Conservation (phyloP, 208 protist genomes). For the Crithidia thermophila region DNA sequence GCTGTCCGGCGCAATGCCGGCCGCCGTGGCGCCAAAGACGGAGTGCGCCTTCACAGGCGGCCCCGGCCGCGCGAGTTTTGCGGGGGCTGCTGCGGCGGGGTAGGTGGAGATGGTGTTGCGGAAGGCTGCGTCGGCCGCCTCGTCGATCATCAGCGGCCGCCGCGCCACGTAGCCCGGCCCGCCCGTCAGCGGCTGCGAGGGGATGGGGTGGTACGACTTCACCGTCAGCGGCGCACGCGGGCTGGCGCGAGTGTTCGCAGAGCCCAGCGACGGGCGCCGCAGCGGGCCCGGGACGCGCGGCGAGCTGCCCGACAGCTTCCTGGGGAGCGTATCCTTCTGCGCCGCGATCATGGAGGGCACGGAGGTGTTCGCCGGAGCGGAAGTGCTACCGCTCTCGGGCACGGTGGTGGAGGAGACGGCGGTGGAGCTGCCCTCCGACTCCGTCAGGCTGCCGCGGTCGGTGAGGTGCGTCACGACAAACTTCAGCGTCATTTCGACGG, state of each 20-base stretch:
- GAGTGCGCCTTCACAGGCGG: neutral
- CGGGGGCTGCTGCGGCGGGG: neutral
- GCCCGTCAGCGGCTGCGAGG: too few species aligned
- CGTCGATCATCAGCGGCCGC: neutral
- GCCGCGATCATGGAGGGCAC: too few species aligned
- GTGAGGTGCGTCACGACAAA: slow-evolving; percentile 18
- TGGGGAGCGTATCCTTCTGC: too few species aligned
- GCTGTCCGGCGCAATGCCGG: neutral
- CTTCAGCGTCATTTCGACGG: slow-evolving; percentile 29
- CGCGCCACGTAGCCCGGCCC: too few species aligned
- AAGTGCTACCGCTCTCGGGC: too few species aligned
- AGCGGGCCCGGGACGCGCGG: neutral
- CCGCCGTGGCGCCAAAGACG: too few species aligned
- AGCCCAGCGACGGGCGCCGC: neutral
- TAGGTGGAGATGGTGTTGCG: slow-evolving; percentile 4
- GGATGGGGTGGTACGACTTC: too few species aligned
- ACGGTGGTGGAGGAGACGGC: too few species aligned
- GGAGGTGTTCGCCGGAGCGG: too few species aligned
- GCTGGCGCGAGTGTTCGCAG: neutral
- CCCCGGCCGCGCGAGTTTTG: neutral
- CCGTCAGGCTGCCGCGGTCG: too few species aligned
- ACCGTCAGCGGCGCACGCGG: neutral
- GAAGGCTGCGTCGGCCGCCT: neutral
- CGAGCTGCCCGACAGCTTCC: too few species aligned
- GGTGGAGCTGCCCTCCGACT: too few species aligned